Percentiles rank a stretch among this genome's conserved stretches.
These are phyloP conservation scores for Coriolopsis trogii DNA, from an alignment of 1,284 basidiomycete genomes.

Conservation along the genomic window DNA sequence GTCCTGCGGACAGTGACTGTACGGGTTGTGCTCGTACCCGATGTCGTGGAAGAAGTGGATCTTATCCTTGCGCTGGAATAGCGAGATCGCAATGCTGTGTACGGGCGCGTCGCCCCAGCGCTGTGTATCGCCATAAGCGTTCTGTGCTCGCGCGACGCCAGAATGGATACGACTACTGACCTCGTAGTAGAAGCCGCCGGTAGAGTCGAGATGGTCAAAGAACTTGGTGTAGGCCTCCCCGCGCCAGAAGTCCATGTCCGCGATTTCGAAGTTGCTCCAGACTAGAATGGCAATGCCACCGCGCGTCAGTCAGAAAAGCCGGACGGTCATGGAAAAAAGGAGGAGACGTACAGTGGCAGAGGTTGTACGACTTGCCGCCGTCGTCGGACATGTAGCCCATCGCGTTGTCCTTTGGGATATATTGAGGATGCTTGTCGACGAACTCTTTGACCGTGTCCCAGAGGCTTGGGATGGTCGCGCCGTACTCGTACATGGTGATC, in stretches of 20 bases:
- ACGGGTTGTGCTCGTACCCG: slow-evolving; percentile 59
- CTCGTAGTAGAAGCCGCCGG: slow-evolving; percentile 83
- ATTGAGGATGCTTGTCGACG: slow-evolving; percentile 60
- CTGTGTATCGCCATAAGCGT: no score
- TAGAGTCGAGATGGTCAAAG: slow-evolving; percentile 73
- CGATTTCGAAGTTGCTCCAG: slow-evolving; percentile 84
- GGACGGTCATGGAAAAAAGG: neutral
- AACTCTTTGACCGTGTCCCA: slow-evolving; percentile 79
- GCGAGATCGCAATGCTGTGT: slow-evolving; percentile 71
- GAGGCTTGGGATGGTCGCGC: slow-evolving; percentile 73
- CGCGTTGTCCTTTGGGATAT: slow-evolving; percentile 66
- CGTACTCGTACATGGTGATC: slow-evolving; percentile 77
- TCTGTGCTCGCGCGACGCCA: no score
- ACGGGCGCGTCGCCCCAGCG: slow-evolving; percentile 85
- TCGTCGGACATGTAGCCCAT: slow-evolving; percentile 73
- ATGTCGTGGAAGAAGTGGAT: slow-evolving; percentile 74
- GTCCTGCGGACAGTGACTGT: slow-evolving; percentile 53
- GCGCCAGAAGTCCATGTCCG: slow-evolving; percentile 62
- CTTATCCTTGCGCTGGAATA: slow-evolving; percentile 63
- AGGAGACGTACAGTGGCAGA: slow-evolving; percentile 67
- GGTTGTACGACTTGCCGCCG: slow-evolving; percentile 65
- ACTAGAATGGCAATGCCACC: no score
- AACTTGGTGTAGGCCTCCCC: slow-evolving; percentile 68
- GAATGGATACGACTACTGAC: slow-evolving; percentile 35
- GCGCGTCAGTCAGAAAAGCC: neutral